Base-by-base conservation (phyloP, 352 stramenopile species). In the Phytopythium kandeliae region DNA sequence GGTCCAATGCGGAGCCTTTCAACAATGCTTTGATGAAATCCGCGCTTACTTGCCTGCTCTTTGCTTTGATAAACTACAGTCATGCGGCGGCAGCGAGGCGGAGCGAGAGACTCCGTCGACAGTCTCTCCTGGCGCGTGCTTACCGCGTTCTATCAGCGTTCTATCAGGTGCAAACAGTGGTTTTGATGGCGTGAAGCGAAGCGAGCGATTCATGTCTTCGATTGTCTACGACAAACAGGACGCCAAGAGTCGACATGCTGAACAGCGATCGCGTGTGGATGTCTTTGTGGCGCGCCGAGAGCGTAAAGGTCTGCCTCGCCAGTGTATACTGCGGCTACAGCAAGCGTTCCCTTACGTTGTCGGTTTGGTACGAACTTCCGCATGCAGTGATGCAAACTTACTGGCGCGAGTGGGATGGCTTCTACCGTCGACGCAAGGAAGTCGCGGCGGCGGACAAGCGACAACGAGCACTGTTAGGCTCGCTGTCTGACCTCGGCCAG, bases 361-460 rank as follows among this genome's bases (percentile, higher is more conserved):
- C n/a, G n/a, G n/a, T n/a, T n/a, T n/a, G n/a, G n/a, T n/a, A n/a
- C n/a, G n/a, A n/a, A n/a, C n/a, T n/a, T 9, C 28, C 28, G 9
- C 17, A 5, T 25, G 35, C n/a, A 73, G 68, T 64, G 37, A 28
- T 66, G 19, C 55, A 48, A 2, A 47, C 40, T 13, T 62, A 60
- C 24, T 28, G 72, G 42, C 38, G 52, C 22, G 65, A 60, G 41
- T 87, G 76, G 73, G 31, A 72, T 25, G 51, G 58, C 26, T 63
- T 74, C 33, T 75, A 71, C 48, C 68, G 69, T 0, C 73, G 69
- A 4, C 62, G 69, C 10, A 65, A 65, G 33, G 76, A 85, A 54
- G 54, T 73, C 10, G 58, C 58, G 1, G 65, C 63, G 12, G 74
- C 71, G 22, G 66, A 76, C 40, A 50, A 63, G 24, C 69, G 75